Percentiles rank a stretch among this genome's conserved stretches.
phyloP scores from a whole-genome alignment of 1,284 basidiomycete genomes.

The Cutaneotrichosporon curvatum region DNA sequence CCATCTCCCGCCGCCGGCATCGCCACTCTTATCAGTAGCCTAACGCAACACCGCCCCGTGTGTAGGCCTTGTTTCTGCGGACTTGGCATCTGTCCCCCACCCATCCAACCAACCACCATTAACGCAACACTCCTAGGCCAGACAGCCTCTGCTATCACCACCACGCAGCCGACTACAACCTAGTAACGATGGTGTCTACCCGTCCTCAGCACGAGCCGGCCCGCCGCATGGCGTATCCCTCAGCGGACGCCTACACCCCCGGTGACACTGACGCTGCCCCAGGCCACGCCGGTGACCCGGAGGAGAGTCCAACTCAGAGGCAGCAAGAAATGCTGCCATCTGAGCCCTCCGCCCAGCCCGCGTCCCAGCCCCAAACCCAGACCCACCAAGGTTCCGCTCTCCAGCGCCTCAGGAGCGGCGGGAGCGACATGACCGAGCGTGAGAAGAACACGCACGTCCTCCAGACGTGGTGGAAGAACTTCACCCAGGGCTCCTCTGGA shows the following conservation, averaged over 20 bases:
- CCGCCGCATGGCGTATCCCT: constrained; percentile 34
- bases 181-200: constrained; percentile 33
- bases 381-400: too few species aligned
- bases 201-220: constrained; percentile 35
- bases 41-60: too few species aligned
- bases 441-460: constrained; percentile 48
- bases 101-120: too few species aligned
- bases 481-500: constrained; percentile 40
- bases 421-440: constrained; percentile 17
- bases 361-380: too few species aligned
- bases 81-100: too few species aligned
- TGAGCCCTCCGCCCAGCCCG: too few species aligned
- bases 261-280: constrained; percentile 27
- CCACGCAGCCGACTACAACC: not conserved
- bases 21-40: too few species aligned
- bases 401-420: not conserved
- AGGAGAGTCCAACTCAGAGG: not conserved
- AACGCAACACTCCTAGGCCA: too few species aligned
- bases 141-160: too few species aligned
- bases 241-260: constrained; percentile 31
- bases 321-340: not conserved
- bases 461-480: constrained; percentile 76
- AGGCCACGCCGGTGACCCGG: not conserved
- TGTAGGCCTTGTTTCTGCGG: too few species aligned
- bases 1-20: too few species aligned